Conservation (phyloP, 306 rosid genomes). For the barrel medic (Medicago truncatula) region DNA sequence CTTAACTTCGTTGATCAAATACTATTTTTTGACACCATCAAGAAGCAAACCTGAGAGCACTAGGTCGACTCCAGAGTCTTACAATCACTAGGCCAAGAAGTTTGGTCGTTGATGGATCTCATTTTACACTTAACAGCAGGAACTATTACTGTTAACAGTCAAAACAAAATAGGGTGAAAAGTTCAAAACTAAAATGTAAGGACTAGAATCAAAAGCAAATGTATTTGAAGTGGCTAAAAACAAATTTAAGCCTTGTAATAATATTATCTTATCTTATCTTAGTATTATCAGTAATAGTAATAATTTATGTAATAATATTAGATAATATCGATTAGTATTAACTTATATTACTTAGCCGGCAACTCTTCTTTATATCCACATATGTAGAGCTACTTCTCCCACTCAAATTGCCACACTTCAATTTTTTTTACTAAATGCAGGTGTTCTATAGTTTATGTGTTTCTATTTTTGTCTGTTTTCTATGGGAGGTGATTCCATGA, state of each 20-base stretch:
- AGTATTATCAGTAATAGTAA: neutral
- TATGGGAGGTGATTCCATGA: constrained; percentile 4
- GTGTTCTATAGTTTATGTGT: constrained; percentile 9
- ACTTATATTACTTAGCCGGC: constrained; percentile 40
- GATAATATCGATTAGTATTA: too few species aligned
- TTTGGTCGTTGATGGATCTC: too few species aligned
- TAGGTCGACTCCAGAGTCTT: too few species aligned
- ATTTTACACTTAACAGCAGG: too few species aligned
- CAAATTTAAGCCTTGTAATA: neutral
- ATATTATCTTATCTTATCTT: neutral
- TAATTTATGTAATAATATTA: too few species aligned
- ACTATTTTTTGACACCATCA: neutral
- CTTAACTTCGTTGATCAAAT: neutral
- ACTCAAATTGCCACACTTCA: neutral
- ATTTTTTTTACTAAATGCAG: constrained; percentile 6
- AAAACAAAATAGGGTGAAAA: too few species aligned
- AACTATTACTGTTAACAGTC: too few species aligned
- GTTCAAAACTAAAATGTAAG: neutral
- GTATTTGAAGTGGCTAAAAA: neutral
- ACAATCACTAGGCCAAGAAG: too few species aligned
- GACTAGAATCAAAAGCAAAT: neutral
- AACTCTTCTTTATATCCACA: constrained; percentile 12
- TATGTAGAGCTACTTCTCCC: neutral
- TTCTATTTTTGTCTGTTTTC: constrained; percentile 41
- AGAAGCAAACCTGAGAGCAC: neutral